Percentiles rank a stretch among this genome's conserved stretches.
These are phyloP conservation scores for Saccharomyces hybrid DNA, from an alignment of 1,139 yeast genomes.

Conservation along the genomic window DNA sequence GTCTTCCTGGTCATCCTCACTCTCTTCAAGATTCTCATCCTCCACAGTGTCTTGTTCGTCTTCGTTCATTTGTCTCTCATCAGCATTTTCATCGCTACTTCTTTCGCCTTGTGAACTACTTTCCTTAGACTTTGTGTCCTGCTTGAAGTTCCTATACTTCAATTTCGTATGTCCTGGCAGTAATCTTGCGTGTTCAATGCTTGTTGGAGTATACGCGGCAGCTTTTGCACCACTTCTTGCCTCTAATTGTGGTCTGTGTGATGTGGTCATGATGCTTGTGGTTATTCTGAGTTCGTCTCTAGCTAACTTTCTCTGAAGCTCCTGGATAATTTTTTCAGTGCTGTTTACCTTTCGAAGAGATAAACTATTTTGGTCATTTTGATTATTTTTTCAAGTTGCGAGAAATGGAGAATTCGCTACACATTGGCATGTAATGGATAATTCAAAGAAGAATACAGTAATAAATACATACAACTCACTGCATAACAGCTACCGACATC, in stretches of 20 bases:
- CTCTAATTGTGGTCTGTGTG: constrained; percentile 85
- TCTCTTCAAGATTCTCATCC: constrained; percentile 17
- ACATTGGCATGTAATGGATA: not conserved
- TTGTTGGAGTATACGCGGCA: constrained; percentile 36
- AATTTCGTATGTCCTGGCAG: constrained; percentile 65
- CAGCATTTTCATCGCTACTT: constrained; percentile 10
- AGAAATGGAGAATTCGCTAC: not conserved
- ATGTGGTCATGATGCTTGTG: constrained; percentile 60
- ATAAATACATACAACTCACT: not conserved
- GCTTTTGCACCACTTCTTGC: constrained; percentile 68
- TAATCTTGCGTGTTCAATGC: constrained; percentile 58
- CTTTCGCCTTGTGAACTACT: constrained; percentile 7
- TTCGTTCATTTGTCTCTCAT: constrained; percentile 15
- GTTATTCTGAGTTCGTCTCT: constrained; percentile 1
- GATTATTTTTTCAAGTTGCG: not conserved
- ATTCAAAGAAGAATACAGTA: not conserved
- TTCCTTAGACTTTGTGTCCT: constrained; percentile 6
- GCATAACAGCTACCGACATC: not conserved
- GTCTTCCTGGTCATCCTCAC: constrained; percentile 35
- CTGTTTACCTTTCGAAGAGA: not conserved
- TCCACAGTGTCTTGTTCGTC: constrained; percentile 11
- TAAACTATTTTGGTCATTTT: not conserved
- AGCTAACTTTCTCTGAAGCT: not conserved
- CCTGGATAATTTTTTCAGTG: not conserved
- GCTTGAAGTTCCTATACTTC: constrained; percentile 37